These are phyloP conservation scores for Verticillium nonalfalfae DNA, from an alignment of 2,329 filamentous ascomycete genomes.

Conservation along the genomic window DNA sequence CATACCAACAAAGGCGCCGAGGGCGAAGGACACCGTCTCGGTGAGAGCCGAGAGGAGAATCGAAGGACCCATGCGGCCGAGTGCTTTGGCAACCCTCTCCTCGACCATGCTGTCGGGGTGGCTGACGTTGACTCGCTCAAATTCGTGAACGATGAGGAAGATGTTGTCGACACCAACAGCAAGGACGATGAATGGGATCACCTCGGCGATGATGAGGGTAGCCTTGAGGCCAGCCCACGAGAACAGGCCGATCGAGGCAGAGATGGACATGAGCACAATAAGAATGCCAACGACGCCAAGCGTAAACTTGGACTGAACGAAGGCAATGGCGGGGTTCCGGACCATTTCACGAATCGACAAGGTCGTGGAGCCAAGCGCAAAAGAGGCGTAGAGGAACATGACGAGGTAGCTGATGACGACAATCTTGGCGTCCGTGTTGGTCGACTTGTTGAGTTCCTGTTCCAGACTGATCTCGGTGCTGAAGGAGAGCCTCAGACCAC, in stretches of 20 bases:
- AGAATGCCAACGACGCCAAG: constrained; percentile 90
- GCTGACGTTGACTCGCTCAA: constrained; percentile 88
- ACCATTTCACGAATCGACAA: constrained; percentile 71
- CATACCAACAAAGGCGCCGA: constrained; percentile 95
- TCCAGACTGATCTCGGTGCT: constrained; percentile 93
- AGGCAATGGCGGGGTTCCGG: constrained; percentile 71
- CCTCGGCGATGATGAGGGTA: constrained; percentile 95
- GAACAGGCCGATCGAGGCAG: constrained; percentile 89
- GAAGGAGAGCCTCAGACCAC: constrained; percentile 85
- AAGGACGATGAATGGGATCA: constrained; percentile 94
- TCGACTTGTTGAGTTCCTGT: constrained; percentile 94
- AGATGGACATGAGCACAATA: constrained; percentile 96
- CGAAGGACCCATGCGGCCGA: constrained; percentile 95
- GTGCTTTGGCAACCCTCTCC: constrained; percentile 74
- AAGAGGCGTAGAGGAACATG: constrained; percentile 96
- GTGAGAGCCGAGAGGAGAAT: constrained; percentile 93
- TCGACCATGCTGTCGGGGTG: constrained; percentile 86
- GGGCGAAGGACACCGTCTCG: constrained; percentile 86
- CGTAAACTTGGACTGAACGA: constrained; percentile 96
- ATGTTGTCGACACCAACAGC: constrained; percentile 99
- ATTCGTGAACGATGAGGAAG: constrained; percentile 96
- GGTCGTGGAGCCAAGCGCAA: constrained; percentile 85
- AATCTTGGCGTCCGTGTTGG: constrained; percentile 96
- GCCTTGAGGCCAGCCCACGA: constrained; percentile 89
- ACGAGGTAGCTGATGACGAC: constrained; percentile 94